Percentiles rank a stretch among this genome's conserved stretches.
phyloP scores from a whole-genome alignment of 495 filamentous ascomycete genomes.

The Xylaria venustula region DNA sequence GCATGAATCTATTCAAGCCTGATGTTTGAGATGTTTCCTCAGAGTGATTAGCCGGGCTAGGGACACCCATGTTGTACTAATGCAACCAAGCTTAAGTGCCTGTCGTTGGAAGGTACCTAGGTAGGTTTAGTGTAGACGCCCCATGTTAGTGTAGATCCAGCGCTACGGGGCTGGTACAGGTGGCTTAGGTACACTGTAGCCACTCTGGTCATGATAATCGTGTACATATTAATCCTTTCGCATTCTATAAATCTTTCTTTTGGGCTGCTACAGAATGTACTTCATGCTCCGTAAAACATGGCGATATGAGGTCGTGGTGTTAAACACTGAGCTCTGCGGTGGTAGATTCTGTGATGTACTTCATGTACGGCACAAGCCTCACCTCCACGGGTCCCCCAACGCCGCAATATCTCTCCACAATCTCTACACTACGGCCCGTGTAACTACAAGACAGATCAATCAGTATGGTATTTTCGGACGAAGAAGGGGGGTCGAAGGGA shows the following conservation, averaged over 20 bases:
- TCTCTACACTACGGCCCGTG: slow-evolving; percentile 33
- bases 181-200: no score
- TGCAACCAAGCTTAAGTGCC: neutral
- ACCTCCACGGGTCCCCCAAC: slow-evolving; percentile 26
- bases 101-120: neutral
- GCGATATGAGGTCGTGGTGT: no score
- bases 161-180: no score
- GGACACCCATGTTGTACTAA: neutral
- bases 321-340: slow-evolving; percentile 33
- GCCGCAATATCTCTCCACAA: slow-evolving; percentile 48
- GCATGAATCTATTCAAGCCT: slow-evolving; percentile 5
- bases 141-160: no score
- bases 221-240: no score
- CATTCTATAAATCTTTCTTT: no score
- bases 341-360: slow-evolving; percentile 19
- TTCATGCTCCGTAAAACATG: no score
- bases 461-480: neutral
- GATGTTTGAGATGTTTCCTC: slow-evolving; percentile 13
- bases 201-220: no score
- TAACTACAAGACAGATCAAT: neutral
- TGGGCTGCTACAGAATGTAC: no score
- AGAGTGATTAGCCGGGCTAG: slow-evolving; percentile 10
- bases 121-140: neutral
- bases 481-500: slow-evolving; percentile 20
- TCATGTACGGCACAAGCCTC: slow-evolving; percentile 28